Evolutionary conservation across 306 rosid species (phyloP).

Genomic region (Glycine latifolia): DNA sequence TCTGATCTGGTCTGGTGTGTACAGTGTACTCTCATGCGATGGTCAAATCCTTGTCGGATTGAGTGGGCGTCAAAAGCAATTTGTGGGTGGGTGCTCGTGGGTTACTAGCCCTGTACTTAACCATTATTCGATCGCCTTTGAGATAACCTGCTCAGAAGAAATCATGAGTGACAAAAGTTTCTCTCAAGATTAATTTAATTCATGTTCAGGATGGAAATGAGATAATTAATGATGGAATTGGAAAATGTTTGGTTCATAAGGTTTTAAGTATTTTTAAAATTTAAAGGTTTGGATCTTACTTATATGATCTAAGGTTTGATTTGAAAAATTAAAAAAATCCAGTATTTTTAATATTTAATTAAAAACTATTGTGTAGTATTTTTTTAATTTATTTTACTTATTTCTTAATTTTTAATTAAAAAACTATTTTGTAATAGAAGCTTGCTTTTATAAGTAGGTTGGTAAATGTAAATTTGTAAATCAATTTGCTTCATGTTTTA

Average conservation of each 20-base stretch:
- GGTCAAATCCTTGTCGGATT: constrained; percentile 63
- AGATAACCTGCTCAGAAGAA: constrained; percentile 8
- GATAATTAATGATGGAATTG: background rate
- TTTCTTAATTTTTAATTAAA: background rate
- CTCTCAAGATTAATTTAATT: constrained; percentile 20
- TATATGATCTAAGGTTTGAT: background rate
- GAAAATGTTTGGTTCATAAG: background rate
- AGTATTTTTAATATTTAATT: background rate
- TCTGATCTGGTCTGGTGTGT: constrained; percentile 41
- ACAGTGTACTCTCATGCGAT: constrained; percentile 58
- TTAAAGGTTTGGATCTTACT: background rate
- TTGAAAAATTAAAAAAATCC: background rate
- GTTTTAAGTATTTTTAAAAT: background rate
- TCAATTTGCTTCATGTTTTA: background rate
- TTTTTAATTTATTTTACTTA: no score
- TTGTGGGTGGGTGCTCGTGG: constrained; percentile 44
- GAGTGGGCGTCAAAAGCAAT: constrained; percentile 51
- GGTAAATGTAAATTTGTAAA: background rate
- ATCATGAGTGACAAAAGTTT: constrained; percentile 19
- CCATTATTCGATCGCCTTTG: constrained; percentile 19
- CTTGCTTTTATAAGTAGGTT: background rate
- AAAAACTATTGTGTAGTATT: background rate
- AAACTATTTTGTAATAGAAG: background rate
- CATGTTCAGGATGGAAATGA: background rate
- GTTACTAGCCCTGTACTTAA: background rate